Base-by-base conservation (phyloP, 331 rosid species). In the Acacia concinna region DNA sequence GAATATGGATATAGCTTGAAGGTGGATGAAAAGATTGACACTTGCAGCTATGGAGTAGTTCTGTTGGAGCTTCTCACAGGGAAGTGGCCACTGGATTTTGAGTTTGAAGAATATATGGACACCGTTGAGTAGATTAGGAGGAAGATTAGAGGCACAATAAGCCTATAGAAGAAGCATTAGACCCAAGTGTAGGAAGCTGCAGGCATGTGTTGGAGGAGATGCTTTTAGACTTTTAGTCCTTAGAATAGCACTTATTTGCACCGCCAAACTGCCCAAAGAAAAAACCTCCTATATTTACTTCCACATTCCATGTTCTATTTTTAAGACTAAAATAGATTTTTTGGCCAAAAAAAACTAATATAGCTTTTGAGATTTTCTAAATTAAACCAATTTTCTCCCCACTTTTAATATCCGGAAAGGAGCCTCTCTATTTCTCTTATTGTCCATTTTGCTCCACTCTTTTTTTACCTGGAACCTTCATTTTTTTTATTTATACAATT, bases 1-100 rank as follows among this genome's bases (percentile, higher is more conserved):
- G 99, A 95, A 77, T 93, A 90, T 43, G 99, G 99, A 85, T 95
- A 88, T 88, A 87, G 96, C 25, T 84, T 93, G 84, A 95, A 93
- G 94, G 93, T 95, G 27, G 98, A 95, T 64, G 98, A 95, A 73
- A 95, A 93, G 89, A 91, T 91, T 15, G 98, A 95, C 82, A 88
- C 88, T 68, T 95, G 91, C 90, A 95, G 98, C 76, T 95, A 79
- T 38, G 99, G 99, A 38, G 97, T 95, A 64, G 98, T 95, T 79
- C 90, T 93, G 35, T 73, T 93, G 79, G 99, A 95, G 93, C 93
- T 95, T 76, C 79, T 95, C 14, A 95, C 96, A 0, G 96, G 99
- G 73, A 95, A 85, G 83, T 63, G 87, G 78, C 98, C 97, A 1
- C 78, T 90, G 79, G 99, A 91, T 72, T 46, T 83, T 0, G 96